Evolutionary conservation across 2,329 filamentous ascomycete genomes (phyloP), one percentile per base, ranked within the genome.

Genomic region (Anisogramma anomala): DNA sequence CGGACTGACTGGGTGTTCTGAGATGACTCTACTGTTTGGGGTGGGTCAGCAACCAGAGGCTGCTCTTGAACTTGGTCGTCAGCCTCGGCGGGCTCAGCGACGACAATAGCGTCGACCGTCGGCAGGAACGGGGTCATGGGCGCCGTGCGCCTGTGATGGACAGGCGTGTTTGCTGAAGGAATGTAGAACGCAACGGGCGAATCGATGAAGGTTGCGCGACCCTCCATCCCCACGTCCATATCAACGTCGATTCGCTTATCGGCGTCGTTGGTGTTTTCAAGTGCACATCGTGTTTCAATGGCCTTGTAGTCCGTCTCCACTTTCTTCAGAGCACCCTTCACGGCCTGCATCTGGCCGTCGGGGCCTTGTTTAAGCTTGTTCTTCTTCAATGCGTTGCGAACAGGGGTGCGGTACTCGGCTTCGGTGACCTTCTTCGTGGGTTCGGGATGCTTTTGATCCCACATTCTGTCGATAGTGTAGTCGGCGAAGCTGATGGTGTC

Each of bases 401-500:
- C 25, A 31, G 44, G 44, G 6, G 44, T 41, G 18, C 40, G 22
- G 17, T 46, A 44, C 13, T 40, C 31, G 9, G 26, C 7, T 11
- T 13, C 6, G 15, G 41, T 46, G 22, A 44, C 43, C 27, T 22
- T 20, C 45, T 34, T 47, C 38, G 40, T 36, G 4, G 43, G 43
- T 17, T 39, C 46, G 8, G 49, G 42, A 8, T 45, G 27, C 25
- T 47, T 46, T n/a, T 46, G 27, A 4, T 46, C 44, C 35, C 42
- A 46, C 19, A 46, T 41, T 33, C 44, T 36, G 18, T 20, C 31
- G 14, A 37, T 15, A 15, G 45, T 26, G 19, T 42, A 47, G 5
- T 55, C 44, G n/a, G 47, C 41, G 14, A 52, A 41, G 6, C 49
- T 40, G 9, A 56, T 27, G 6, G 50, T 48, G 25, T 55, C 54